These are phyloP conservation scores for Aspergillus floridensis DNA, from an alignment of 2,329 filamentous ascomycete genomes.

Conservation along the genomic window DNA sequence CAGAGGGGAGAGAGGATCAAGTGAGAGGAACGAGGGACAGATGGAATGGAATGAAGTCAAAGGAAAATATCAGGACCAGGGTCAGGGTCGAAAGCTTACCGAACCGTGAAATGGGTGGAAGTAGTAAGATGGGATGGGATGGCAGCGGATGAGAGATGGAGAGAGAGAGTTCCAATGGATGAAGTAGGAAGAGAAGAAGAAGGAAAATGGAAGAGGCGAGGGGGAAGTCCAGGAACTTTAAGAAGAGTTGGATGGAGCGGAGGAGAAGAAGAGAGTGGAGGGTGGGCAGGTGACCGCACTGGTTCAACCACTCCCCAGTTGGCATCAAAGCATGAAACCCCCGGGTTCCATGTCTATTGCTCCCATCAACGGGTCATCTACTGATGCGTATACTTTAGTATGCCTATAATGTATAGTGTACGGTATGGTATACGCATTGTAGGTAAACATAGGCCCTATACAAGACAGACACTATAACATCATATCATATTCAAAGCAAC, in stretches of 20 bases:
- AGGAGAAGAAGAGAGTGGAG: constrained; percentile 7
- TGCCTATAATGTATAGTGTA: too few relatives aligned
- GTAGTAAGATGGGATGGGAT: neutral
- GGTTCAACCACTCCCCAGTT: constrained; percentile 9
- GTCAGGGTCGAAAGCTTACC: constrained; percentile 12
- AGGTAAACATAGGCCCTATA: too few relatives aligned
- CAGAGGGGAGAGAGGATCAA: neutral
- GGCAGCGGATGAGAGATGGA: constrained; percentile 5
- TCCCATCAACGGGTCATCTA: too few relatives aligned
- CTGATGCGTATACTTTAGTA: too few relatives aligned
- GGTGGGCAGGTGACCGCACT: constrained; percentile 33
- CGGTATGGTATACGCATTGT: too few relatives aligned
- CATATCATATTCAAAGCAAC: too few relatives aligned
- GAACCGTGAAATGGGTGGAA: neutral
- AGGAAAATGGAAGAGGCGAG: constrained; percentile 5
- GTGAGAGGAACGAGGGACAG: neutral
- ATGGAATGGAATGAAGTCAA: neutral
- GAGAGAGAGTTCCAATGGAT: constrained; percentile 6
- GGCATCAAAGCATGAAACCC: neutral
- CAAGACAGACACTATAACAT: too few relatives aligned
- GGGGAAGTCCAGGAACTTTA: neutral
- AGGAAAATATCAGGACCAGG: neutral
- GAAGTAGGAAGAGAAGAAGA: constrained; percentile 11
- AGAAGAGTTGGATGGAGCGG: constrained; percentile 7
- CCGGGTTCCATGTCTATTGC: neutral